Percentiles rank a stretch among this genome's conserved stretches.
These are phyloP conservation scores for Coprinopsis strossmayeri DNA, from an alignment of 768 basidiomycete genomes.

Conservation along the genomic window DNA sequence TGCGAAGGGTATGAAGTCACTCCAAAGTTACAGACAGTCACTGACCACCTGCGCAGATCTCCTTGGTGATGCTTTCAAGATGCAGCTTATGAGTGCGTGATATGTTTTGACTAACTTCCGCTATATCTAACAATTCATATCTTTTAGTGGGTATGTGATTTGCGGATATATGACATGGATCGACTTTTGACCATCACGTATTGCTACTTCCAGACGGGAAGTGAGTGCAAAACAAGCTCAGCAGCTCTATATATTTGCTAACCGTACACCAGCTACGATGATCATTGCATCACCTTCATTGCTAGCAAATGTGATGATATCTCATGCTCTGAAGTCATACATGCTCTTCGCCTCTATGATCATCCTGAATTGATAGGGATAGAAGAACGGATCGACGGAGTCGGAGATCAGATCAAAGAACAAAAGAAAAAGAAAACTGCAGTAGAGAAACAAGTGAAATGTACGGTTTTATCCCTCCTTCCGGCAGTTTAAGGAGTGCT, in stretches of 20 bases:
- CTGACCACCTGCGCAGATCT: slow-evolving; percentile 30
- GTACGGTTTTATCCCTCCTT: slow-evolving; percentile 20
- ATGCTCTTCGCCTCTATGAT: slow-evolving; percentile 42
- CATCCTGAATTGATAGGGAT: slow-evolving; percentile 47
- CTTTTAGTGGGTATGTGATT: slow-evolving; percentile 36
- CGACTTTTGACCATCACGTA: neutral
- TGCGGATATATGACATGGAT: neutral
- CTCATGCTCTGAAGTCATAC: slow-evolving; percentile 51
- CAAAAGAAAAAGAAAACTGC: slow-evolving; percentile 35
- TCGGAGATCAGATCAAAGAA: slow-evolving; percentile 27
- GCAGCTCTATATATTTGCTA: neutral
- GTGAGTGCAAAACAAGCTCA: slow-evolving; percentile 26
- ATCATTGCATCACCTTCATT: slow-evolving; percentile 55
- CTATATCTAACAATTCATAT: slow-evolving; percentile 5
- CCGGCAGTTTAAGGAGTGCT: slow-evolving; percentile 1
- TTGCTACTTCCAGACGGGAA: slow-evolving; percentile 40
- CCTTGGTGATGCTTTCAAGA: slow-evolving; percentile 59
- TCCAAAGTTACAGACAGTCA: neutral
- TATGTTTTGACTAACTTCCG: slow-evolving; percentile 3
- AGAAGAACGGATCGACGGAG: slow-evolving; percentile 35
- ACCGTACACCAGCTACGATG: slow-evolving; percentile 39
- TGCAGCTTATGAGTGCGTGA: slow-evolving; percentile 52
- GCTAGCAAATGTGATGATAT: slow-evolving; percentile 63
- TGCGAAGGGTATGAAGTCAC: slow-evolving; percentile 36
- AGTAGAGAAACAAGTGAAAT: slow-evolving; percentile 33